These are phyloP conservation scores for Hibiscus syriacus DNA, from an alignment of 345 rosid species.

Conservation along the genomic window DNA sequence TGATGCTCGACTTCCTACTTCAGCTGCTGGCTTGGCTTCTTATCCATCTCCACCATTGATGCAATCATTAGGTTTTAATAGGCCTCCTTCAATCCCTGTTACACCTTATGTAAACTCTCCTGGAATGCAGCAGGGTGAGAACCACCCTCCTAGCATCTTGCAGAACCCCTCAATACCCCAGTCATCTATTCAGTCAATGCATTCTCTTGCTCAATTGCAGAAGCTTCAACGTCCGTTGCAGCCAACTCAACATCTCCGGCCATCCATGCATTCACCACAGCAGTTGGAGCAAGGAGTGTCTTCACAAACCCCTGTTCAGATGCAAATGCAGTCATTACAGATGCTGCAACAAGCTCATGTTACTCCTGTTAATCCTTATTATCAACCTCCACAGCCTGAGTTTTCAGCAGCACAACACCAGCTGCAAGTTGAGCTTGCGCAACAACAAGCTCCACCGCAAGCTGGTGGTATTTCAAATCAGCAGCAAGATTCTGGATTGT, in stretches of 20 bases:
- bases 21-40: conserved; percentile 47
- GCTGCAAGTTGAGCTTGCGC: conserved; percentile 47
- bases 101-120: conserved; percentile 47
- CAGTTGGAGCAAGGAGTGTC: conserved; percentile 58
- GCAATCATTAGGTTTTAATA: conserved; percentile 58
- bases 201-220: conserved; percentile 55
- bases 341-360: conserved; percentile 61
- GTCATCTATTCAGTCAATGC: conserved; percentile 51
- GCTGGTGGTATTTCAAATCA: conserved; percentile 51
- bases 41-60: conserved; percentile 58
- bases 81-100: conserved; percentile 56
- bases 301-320: conserved; percentile 49
- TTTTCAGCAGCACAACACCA: conserved; percentile 53
- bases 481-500: conserved; percentile 73
- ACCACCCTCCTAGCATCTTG: conserved; percentile 37
- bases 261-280: conserved; percentile 49
- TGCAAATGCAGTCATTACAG: conserved; percentile 64
- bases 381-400: conserved; percentile 72
- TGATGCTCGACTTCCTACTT: conserved; percentile 52
- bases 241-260: conserved; percentile 80
- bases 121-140: conserved; percentile 59
- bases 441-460: conserved; percentile 41
- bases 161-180: conserved; percentile 47
- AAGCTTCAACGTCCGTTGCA: conserved; percentile 76
- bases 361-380: conserved; percentile 44